Evolutionary conservation across 129 eudicot genomes (phyloP).

Genomic region (Scalesia atractyloides): DNA sequence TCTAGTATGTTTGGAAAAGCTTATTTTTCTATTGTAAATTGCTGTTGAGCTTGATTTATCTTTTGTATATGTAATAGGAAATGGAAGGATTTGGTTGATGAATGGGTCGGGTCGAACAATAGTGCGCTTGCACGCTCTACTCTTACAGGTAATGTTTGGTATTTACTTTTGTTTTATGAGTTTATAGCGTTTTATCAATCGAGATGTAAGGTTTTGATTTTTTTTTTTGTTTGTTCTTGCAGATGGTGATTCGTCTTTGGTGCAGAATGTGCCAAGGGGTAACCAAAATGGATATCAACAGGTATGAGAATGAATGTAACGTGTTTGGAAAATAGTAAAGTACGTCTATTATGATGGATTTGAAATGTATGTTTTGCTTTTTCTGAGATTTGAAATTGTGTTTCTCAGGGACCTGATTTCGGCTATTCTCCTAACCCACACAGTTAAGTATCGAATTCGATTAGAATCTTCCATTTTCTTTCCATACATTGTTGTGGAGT

Average conservation of each 20-base stretch:
- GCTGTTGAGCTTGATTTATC: background rate
- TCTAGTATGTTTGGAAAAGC: background rate
- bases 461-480: slow-evolving; percentile 24
- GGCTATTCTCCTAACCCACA: slow-evolving; percentile 84
- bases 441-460: slow-evolving; percentile 52
- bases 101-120: slow-evolving; percentile 77
- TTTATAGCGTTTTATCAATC: background rate
- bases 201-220: background rate
- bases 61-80: slow-evolving; percentile 47
- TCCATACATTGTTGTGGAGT: slow-evolving; percentile 27
- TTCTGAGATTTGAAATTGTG: slow-evolving; percentile 9
- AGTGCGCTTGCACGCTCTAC: slow-evolving; percentile 44
- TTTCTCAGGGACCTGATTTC: slow-evolving; percentile 78
- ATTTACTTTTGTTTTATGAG: background rate
- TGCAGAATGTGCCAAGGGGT: slow-evolving; percentile 45
- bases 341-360: background rate
- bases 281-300: slow-evolving; percentile 62
- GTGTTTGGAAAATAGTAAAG: background rate
- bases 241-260: slow-evolving; percentile 80
- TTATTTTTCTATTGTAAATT: background rate
- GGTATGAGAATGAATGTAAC: slow-evolving; percentile 37
- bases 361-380: background rate
- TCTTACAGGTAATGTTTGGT: slow-evolving; percentile 50
- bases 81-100: slow-evolving; percentile 95
- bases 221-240: slow-evolving; percentile 39